phyloP scores from a whole-genome alignment of 495 filamentous ascomycete genomes.

The Xylaria cubensis region DNA sequence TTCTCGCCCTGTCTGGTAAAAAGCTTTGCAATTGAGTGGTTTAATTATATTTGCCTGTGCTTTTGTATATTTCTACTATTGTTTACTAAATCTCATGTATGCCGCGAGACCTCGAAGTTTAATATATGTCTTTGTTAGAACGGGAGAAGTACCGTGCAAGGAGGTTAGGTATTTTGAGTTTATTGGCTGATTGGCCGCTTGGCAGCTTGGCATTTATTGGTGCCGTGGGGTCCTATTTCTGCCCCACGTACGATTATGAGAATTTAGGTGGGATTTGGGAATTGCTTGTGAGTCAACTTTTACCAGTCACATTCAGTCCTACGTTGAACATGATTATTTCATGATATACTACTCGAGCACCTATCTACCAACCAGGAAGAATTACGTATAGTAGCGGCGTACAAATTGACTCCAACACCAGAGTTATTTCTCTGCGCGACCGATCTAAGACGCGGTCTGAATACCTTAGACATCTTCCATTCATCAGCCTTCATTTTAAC shows the following conservation, averaged over 20 bases:
- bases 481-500: not conserved
- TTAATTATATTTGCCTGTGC: too few species aligned
- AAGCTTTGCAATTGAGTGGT: too few species aligned
- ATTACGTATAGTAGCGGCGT: not conserved
- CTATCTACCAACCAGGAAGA: not conserved
- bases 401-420: not conserved
- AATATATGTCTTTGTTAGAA: not conserved
- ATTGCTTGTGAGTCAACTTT: conserved; percentile 21
- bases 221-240: not conserved
- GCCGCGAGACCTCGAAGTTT: not conserved
- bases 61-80: too few species aligned
- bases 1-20: not conserved
- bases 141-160: not conserved
- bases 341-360: not conserved
- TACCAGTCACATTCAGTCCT: not conserved
- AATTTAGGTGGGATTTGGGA: conserved; percentile 18
- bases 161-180: not conserved
- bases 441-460: not conserved
- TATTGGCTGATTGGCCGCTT: not conserved
- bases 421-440: not conserved
- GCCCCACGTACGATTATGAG: conserved; percentile 18
- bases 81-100: too few species aligned
- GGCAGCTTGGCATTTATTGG: not conserved
- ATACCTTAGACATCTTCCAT: not conserved
- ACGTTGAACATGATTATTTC: not conserved